Evolutionary conservation across 257 asterid species (phyloP).

Genomic region (Lithospermum erythrorhizon): DNA sequence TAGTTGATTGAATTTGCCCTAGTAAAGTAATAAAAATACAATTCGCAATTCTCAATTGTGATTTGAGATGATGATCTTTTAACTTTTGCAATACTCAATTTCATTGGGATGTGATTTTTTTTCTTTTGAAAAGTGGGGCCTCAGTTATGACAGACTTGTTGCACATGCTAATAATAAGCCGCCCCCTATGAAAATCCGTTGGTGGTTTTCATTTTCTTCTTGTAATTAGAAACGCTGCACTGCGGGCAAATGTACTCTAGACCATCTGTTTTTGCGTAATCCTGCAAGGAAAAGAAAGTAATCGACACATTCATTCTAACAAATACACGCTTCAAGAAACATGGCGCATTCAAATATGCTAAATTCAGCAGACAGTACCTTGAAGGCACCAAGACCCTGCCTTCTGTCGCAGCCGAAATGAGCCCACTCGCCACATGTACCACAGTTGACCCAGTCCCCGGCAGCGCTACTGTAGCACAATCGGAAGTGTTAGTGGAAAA

Average conservation of each 20-base stretch:
- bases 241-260: constrained; percentile 98
- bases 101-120: no score
- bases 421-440: constrained; percentile 98
- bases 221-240: constrained; percentile 73
- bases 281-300: constrained; percentile 36
- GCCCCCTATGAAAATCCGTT: constrained; percentile 78
- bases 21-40: no score
- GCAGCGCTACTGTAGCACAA: constrained; percentile 82
- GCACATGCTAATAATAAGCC: no score
- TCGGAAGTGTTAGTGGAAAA: constrained; percentile 21
- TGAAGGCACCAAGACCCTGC: constrained; percentile 95
- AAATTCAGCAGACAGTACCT: constrained; percentile 29
- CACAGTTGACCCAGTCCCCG: constrained; percentile 99
- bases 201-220: constrained; percentile 69
- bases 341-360: neutral
- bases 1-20: no score
- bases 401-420: constrained; percentile 96
- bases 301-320: neutral
- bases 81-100: no score
- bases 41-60: no score
- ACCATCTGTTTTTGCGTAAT: constrained; percentile 98
- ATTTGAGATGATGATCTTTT: no score
- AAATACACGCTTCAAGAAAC: neutral
- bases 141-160: no score
- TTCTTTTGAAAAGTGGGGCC: no score